Base-by-base conservation (phyloP, 2,329 filamentous ascomycete species). In the Fusarium sarcochroum region DNA sequence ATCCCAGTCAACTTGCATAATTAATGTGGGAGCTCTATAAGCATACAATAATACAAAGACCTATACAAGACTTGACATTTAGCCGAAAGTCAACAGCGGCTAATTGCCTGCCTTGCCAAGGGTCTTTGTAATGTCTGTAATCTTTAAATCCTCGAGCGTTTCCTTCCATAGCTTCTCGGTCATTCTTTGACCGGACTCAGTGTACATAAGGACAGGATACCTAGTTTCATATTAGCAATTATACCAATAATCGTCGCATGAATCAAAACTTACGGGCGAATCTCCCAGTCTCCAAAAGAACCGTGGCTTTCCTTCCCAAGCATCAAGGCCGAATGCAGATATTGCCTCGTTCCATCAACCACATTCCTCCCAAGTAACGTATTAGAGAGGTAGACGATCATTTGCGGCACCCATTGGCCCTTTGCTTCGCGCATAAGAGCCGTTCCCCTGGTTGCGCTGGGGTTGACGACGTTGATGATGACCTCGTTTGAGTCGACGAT, bases 251-350 rank as follows among this genome's bases (percentile, higher is more conserved):
- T 8, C 17, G 32, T 23, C 14, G 14, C 3, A 7, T 18, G 6
- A 9, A 1, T 34, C 3, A 20, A 21, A 45, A 37, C 37, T 49
- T 4, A 44, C 25, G 50, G 51, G 5, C 30, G 25, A 32, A 52
- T 57, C 46, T 59, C 37, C 59, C 55, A 63, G 14, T 59, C 55
- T 13, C 34, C 42, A 44, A 56, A 48, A 7, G 32, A 46, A 3
- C 52, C 52, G 46, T 65, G 52, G 15, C 51, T 64, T 32, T 58
- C 58, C 42, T 58, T 63, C 15, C 41, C 51, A 25, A 63, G 42
- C n/a, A 63, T 35, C n/a, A 63, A 10, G 3, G 21, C 14, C 13
- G 18, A 45, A 13, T 58, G 42, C 10, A 58, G 18, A 41, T 23
- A 27, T 17, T 63, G 34, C 10, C 58, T 49, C n/a, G n/a, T 38